These are phyloP conservation scores for Uromyces viciae-fabae DNA, from an alignment of 1,284 basidiomycete species.

Conservation along the genomic window DNA sequence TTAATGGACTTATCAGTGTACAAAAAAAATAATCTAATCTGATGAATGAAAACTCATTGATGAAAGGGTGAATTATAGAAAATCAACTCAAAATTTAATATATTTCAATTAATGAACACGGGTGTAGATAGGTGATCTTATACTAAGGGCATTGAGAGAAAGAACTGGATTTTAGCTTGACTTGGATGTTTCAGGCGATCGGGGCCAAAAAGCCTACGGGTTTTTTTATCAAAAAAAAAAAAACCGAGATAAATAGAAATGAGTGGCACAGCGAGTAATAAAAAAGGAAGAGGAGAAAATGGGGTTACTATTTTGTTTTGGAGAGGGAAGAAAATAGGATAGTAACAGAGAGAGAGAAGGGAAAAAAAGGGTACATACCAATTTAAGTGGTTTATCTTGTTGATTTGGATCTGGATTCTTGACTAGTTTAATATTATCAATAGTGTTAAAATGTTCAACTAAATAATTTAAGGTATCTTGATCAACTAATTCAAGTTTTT, in stretches of 20 bases:
- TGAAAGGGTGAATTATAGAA: too few relatives aligned
- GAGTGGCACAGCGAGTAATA: background rate
- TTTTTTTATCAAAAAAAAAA: background rate
- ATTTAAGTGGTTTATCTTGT: constrained; percentile 36
- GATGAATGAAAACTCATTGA: too few relatives aligned
- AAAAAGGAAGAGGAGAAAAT: too few relatives aligned
- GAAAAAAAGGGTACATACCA: constrained; percentile 1
- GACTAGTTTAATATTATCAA: constrained; percentile 40
- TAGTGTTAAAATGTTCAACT: constrained; percentile 23
- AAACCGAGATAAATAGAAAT: background rate
- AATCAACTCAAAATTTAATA: too few relatives aligned
- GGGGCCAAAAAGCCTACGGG: constrained; percentile 18
- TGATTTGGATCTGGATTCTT: constrained; percentile 39
- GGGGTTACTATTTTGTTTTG: background rate
- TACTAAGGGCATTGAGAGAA: too few relatives aligned
- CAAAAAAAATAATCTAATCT: too few relatives aligned
- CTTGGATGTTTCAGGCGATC: background rate
- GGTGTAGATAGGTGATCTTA: too few relatives aligned
- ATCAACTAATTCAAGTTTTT: background rate
- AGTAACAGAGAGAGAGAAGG: background rate
- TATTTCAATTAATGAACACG: too few relatives aligned
- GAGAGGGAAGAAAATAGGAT: background rate
- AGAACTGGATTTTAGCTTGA: too few relatives aligned
- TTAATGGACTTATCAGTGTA: too few relatives aligned
- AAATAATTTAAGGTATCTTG: constrained; percentile 3